phyloP scores from a whole-genome alignment of 352 stramenopile species.

The Blastocystis sp. region DNA sequence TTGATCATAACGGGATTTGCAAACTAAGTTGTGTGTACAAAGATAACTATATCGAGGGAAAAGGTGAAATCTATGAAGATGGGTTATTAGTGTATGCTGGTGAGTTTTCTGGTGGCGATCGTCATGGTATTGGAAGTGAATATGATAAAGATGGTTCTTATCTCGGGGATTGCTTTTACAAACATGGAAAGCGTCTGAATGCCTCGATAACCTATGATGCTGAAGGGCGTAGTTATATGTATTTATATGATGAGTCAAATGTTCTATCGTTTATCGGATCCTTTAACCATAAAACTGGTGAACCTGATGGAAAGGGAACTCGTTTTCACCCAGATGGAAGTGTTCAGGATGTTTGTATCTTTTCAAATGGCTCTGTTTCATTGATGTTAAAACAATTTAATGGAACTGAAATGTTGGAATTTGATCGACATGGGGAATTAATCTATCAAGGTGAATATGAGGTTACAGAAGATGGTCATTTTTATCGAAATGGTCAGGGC shows the following conservation, averaged over 20 bases:
- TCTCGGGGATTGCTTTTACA: not conserved
- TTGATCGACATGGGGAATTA: not conserved
- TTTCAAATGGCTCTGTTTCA: not conserved
- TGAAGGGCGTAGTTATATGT: not conserved
- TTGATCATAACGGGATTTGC: constrained; percentile 19
- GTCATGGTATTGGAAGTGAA: constrained; percentile 29
- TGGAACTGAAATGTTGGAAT: not conserved
- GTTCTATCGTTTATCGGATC: not conserved
- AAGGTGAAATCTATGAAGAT: not conserved
- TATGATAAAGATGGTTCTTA: not conserved
- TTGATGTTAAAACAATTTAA: not conserved
- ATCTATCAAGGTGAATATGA: constrained; percentile 30
- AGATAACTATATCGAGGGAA: constrained; percentile 30
- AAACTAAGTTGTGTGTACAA: constrained; percentile 10
- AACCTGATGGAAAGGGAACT: not conserved
- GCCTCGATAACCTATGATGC: not conserved
- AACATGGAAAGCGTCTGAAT: constrained; percentile 4
- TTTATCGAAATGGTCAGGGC: not conserved
- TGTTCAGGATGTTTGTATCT: constrained; percentile 20
- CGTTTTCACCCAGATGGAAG: constrained; percentile 28
- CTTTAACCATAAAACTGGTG: not conserved
- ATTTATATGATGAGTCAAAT: not conserved
- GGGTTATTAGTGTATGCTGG: not conserved
- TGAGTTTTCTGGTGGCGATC: not conserved
- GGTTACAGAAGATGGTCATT: not conserved